Conservation (phyloP, 2,329 filamentous ascomycete genomes). For the Aspergillus puulaauensis region DNA sequence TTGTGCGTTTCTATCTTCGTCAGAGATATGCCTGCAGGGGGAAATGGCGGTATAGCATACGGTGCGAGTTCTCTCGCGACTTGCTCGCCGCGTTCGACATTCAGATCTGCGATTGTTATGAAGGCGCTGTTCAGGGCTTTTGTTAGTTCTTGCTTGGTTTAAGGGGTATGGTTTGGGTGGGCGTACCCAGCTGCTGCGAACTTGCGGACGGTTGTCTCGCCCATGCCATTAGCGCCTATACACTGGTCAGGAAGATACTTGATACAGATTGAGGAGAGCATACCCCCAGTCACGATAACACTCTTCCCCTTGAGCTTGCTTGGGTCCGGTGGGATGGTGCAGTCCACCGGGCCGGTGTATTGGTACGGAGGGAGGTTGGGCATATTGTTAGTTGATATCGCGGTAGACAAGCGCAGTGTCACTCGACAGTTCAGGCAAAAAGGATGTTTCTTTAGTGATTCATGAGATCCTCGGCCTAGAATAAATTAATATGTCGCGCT, state of each 20-base stretch:
- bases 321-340: conserved; percentile 31
- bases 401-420: too few relatives aligned
- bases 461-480: too few relatives aligned
- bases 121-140: conserved; percentile 10
- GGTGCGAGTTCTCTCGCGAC: conserved; percentile 36
- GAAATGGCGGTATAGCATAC: background rate
- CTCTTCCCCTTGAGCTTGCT: conserved; percentile 44
- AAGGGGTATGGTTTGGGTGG: too few relatives aligned
- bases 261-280: background rate
- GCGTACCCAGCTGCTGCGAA: conserved; percentile 16
- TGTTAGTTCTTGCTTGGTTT: background rate
- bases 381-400: background rate
- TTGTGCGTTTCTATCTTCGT: conserved; percentile 14
- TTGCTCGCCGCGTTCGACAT: conserved; percentile 30
- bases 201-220: conserved; percentile 23
- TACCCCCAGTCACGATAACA: conserved; percentile 49
- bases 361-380: conserved; percentile 12
- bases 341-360: conserved; percentile 16
- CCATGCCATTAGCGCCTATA: conserved; percentile 28
- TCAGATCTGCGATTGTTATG: conserved; percentile 32
- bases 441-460: too few relatives aligned
- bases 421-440: too few relatives aligned
- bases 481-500: too few relatives aligned
- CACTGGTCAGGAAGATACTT: too few relatives aligned
- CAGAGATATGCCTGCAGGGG: too few relatives aligned